phyloP scores from a whole-genome alignment of 176 grass and related monocot species.

The Musa schizocarpa region DNA sequence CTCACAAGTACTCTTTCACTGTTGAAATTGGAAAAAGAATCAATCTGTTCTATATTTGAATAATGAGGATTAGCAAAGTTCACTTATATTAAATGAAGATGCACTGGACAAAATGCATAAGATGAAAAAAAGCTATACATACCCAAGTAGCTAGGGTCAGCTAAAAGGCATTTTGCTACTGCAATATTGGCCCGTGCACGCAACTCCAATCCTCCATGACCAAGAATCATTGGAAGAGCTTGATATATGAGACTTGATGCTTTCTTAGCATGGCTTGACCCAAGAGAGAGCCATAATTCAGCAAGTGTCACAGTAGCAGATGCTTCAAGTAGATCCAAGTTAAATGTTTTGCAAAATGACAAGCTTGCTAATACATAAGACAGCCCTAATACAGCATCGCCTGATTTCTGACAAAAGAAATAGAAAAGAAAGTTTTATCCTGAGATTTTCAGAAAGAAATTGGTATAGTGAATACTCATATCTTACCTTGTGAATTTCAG shows the following conservation, averaged over 20 bases:
- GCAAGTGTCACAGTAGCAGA: slow-evolving; percentile 70
- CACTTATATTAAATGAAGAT: no score
- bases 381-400: slow-evolving; percentile 60
- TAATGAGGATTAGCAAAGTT: no score
- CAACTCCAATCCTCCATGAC: slow-evolving; percentile 80
- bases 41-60: no score
- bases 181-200: slow-evolving; percentile 56
- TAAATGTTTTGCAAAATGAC: slow-evolving; percentile 90
- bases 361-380: slow-evolving; percentile 78
- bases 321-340: slow-evolving; percentile 85
- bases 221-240: slow-evolving; percentile 77
- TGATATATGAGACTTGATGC: slow-evolving; percentile 56
- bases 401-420: slow-evolving; percentile 47
- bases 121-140: not conserved
- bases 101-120: no score
- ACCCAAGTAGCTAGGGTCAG: slow-evolving; percentile 57
- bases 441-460: not conserved
- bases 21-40: no score
- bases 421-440: not conserved
- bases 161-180: slow-evolving; percentile 69
- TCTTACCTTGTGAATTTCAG: slow-evolving; percentile 88
- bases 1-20: no score
- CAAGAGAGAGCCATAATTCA: slow-evolving; percentile 76
- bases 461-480: slow-evolving; percentile 1
- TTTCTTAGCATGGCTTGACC: slow-evolving; percentile 61